Conservation (phyloP, 345 rosid genomes). For the Passiflora organensis region DNA sequence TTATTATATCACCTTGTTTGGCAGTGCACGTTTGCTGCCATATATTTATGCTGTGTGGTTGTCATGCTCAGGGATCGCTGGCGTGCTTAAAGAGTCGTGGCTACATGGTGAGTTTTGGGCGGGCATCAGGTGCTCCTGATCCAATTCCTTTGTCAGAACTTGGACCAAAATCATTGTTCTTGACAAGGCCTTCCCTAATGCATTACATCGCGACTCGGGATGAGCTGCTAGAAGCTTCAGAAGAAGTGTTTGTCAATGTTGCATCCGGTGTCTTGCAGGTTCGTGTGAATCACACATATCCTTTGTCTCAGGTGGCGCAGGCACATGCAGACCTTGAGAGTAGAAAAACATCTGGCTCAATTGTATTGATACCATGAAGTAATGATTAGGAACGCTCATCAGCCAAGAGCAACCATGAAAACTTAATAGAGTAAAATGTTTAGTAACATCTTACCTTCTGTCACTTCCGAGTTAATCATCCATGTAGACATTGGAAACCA, state of each 20-base stretch:
- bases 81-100: constrained; percentile 73
- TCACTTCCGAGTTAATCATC: no score
- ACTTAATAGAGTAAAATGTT: no score
- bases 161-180: constrained; percentile 61
- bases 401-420: no score
- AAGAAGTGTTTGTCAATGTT: constrained; percentile 58
- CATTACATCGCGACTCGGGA: constrained; percentile 65
- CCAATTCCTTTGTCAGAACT: constrained; percentile 71
- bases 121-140: constrained; percentile 74
- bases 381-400: no score
- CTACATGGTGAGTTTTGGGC: constrained; percentile 83
- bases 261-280: constrained; percentile 56
- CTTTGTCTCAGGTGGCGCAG: constrained; percentile 59
- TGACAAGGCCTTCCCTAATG: constrained; percentile 79
- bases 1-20: not conserved
- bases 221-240: constrained; percentile 67
- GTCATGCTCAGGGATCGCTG: constrained; percentile 84
- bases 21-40: constrained; percentile 2
- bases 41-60: no score
- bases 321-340: constrained; percentile 78
- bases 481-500: no score
- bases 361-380: constrained; percentile 72
- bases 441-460: no score
- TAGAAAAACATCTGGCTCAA: constrained; percentile 65
- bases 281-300: constrained; percentile 70